phyloP scores from a whole-genome alignment of 768 basidiomycete species.

The Trichaptum fuscoviolaceum region DNA sequence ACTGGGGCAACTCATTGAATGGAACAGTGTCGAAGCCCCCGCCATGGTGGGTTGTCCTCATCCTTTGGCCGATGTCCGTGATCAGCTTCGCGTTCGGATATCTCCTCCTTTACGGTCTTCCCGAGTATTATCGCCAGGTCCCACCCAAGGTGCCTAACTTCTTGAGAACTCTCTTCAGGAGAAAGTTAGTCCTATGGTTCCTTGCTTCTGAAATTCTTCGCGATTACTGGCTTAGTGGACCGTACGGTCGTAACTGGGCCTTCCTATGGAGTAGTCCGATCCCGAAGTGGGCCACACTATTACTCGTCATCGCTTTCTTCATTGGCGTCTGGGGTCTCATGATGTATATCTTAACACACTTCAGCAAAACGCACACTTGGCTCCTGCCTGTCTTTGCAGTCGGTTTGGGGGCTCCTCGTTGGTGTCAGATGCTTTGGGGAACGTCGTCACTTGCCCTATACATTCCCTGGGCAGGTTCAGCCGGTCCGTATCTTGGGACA shows the following conservation, averaged over 20 bases:
- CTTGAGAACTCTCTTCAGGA: slow-evolving; percentile 79
- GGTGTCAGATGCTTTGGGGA: slow-evolving; percentile 99
- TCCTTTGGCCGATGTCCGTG: slow-evolving; percentile 76
- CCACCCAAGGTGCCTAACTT: slow-evolving; percentile 95
- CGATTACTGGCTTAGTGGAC: slow-evolving; percentile 92
- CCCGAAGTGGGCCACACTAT: slow-evolving; percentile 74
- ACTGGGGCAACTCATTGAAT: slow-evolving; percentile 85
- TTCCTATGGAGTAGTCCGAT: slow-evolving; percentile 88
- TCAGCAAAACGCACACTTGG: slow-evolving; percentile 95
- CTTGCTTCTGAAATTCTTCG: slow-evolving; percentile 85
- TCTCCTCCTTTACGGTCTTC: slow-evolving; percentile 75
- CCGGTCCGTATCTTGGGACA: slow-evolving; percentile 85
- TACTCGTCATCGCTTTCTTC: slow-evolving; percentile 82
- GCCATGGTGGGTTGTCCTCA: slow-evolving; percentile 81
- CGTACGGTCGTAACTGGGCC: slow-evolving; percentile 91
- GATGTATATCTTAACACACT: slow-evolving; percentile 70
- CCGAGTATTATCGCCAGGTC: slow-evolving; percentile 87
- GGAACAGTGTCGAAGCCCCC: slow-evolving; percentile 31
- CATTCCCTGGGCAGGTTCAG: slow-evolving; percentile 85
- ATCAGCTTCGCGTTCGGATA: slow-evolving; percentile 76
- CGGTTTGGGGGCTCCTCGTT: slow-evolving; percentile 87
- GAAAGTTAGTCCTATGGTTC: slow-evolving; percentile 95
- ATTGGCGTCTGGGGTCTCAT: slow-evolving; percentile 78
- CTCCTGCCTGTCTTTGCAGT: slow-evolving; percentile 92
- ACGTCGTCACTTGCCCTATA: slow-evolving; percentile 90